phyloP scores from a whole-genome alignment of 441 rosid genomes.

The Lepidium campestre region DNA sequence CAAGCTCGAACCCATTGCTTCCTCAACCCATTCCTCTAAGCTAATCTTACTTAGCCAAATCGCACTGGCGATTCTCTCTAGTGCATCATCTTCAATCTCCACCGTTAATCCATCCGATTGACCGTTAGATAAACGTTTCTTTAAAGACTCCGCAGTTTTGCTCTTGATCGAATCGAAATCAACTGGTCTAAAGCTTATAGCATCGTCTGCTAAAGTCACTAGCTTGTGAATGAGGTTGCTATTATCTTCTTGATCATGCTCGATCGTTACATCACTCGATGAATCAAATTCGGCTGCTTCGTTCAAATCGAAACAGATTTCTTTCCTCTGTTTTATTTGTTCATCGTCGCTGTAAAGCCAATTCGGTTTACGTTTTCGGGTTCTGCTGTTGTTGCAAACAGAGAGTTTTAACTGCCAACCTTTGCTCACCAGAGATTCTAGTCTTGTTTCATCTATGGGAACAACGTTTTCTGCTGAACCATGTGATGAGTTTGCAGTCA shows the following conservation, averaged over 20 bases:
- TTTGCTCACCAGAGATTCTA: constrained; percentile 42
- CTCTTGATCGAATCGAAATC: constrained; percentile 49
- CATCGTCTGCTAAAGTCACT: constrained; percentile 43
- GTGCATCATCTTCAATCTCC: constrained; percentile 57
- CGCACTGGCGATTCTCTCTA: constrained; percentile 64
- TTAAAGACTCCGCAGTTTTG: constrained; percentile 36
- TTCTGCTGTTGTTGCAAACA: constrained; percentile 37
- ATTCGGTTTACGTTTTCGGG: constrained; percentile 58
- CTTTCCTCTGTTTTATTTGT: constrained; percentile 54
- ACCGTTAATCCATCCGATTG: constrained; percentile 28
- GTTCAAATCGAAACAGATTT: constrained; percentile 70
- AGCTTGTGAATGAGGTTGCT: constrained; percentile 40
- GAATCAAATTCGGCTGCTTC: constrained; percentile 61
- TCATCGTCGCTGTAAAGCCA: constrained; percentile 42
- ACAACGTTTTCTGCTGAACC: constrained; percentile 25
- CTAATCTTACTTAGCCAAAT: constrained; percentile 57
- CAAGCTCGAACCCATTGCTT: constrained; percentile 61
- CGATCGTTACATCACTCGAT: constrained; percentile 81
- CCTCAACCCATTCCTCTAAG: constrained; percentile 77
- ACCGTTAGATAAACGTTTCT: constrained; percentile 42
- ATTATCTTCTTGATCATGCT: constrained; percentile 59
- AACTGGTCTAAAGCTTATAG: constrained; percentile 64
- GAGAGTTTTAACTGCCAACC: constrained; percentile 69
- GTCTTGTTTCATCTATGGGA: constrained; percentile 54
- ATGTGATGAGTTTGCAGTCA: constrained; percentile 50